Conservation (phyloP, 2,329 filamentous ascomycete species). For the Pyrenophora graminea region DNA sequence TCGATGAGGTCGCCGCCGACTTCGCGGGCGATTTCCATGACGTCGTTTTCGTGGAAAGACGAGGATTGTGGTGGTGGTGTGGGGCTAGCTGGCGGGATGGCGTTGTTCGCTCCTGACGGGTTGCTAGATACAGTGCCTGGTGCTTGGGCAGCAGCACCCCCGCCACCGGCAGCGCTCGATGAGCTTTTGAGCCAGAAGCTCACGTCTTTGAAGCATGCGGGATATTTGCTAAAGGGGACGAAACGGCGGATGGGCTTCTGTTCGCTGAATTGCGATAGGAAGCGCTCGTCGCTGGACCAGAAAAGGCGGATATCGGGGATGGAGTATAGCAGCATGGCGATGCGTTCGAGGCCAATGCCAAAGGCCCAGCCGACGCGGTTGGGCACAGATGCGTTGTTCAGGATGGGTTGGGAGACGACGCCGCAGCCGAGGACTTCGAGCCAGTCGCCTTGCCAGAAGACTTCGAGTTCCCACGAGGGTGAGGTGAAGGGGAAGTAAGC, state of each 20-base stretch:
- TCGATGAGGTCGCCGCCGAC: slow-evolving; percentile 83
- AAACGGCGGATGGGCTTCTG: slow-evolving; percentile 64
- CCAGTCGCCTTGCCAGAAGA: slow-evolving; percentile 94
- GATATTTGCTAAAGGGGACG: slow-evolving; percentile 87
- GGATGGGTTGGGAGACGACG: slow-evolving; percentile 80
- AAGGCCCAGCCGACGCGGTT: slow-evolving; percentile 90
- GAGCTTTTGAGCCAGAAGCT: slow-evolving; percentile 76
- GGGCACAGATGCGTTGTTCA: slow-evolving; percentile 75
- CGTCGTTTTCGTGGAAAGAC: slow-evolving; percentile 86
- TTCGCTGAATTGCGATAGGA: slow-evolving; percentile 76
- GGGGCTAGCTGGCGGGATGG: neutral
- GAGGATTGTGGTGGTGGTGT: slow-evolving; percentile 5
- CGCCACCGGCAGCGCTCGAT: slow-evolving; percentile 32
- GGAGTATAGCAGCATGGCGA: slow-evolving; percentile 95
- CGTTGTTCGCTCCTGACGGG: slow-evolving; percentile 9
- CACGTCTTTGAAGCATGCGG: slow-evolving; percentile 86
- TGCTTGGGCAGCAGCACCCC: slow-evolving; percentile 8
- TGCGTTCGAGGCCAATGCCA: slow-evolving; percentile 88
- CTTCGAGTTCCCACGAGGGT: slow-evolving; percentile 93
- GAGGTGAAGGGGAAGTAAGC: slow-evolving; percentile 97
- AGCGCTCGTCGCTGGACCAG: slow-evolving; percentile 85
- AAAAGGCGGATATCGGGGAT: slow-evolving; percentile 97
- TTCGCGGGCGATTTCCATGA: slow-evolving; percentile 92
- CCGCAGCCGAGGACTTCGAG: slow-evolving; percentile 94
- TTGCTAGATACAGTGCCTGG: slow-evolving; percentile 4